phyloP scores from a whole-genome alignment of 1,284 basidiomycete species.

The Farysia itapuensis region DNA sequence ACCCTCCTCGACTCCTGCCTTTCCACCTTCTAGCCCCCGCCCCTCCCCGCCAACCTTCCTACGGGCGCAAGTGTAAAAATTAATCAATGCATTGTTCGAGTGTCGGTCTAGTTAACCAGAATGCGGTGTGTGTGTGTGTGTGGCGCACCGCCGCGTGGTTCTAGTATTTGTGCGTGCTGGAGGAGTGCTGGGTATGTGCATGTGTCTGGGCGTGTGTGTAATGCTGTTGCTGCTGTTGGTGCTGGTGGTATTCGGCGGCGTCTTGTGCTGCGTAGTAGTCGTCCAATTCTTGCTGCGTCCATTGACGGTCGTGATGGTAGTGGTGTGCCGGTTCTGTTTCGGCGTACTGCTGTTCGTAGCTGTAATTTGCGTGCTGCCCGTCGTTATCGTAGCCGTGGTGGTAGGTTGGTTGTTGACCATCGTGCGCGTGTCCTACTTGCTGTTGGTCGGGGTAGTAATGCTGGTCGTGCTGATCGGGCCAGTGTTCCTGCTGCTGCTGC shows the following conservation, averaged over 20 bases:
- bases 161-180: neutral
- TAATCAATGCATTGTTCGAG: neutral
- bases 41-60: too few species aligned
- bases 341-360: neutral
- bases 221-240: constrained; percentile 1
- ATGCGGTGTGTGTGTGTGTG: too few species aligned
- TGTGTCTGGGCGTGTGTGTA: neutral
- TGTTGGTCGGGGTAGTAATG: constrained; percentile 1
- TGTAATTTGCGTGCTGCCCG: neutral
- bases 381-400: neutral
- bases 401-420: neutral
- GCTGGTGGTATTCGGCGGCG: neutral
- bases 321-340: too few species aligned
- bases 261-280: neutral
- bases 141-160: too few species aligned
- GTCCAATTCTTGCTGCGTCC: too few species aligned
- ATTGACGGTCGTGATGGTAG: too few species aligned
- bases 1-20: constrained; percentile 59
- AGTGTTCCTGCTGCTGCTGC: too few species aligned
- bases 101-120: neutral
- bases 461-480: neutral
- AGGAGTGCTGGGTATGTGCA: neutral
- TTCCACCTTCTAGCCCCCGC: too few species aligned
- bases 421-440: neutral
- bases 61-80: neutral